Evolutionary conservation across 768 basidiomycete genomes (phyloP).

Genomic region (Calocera viscosa): DNA sequence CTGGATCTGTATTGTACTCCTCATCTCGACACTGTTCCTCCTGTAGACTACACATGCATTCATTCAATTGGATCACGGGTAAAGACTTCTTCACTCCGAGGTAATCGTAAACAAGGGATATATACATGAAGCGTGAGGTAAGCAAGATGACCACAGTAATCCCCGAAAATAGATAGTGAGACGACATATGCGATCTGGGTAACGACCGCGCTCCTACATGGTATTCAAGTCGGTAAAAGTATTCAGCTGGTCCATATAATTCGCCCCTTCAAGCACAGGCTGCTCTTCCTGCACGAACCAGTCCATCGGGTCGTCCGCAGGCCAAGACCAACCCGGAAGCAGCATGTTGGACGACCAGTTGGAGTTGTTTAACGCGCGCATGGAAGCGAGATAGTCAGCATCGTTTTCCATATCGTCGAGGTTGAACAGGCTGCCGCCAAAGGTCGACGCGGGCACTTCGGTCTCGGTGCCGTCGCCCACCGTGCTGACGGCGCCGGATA

Average conservation of each 20-base stretch:
- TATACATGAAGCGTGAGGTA: slow-evolving; percentile 6
- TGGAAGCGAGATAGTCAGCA: neutral
- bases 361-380: neutral
- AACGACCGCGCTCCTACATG: slow-evolving; percentile 4
- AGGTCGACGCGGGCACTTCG: neutral
- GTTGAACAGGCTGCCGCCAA: slow-evolving; percentile 1
- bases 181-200: neutral
- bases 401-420: slow-evolving; percentile 2
- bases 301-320: neutral
- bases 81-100: neutral
- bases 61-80: neutral
- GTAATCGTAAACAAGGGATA: neutral
- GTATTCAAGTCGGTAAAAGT: slow-evolving; percentile 2
- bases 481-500: neutral
- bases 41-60: slow-evolving; percentile 8
- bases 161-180: neutral
- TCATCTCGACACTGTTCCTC: neutral
- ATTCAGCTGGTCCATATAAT: neutral
- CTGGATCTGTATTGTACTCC: neutral
- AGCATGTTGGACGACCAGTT: slow-evolving; percentile 7
- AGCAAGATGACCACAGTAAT: neutral
- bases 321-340: slow-evolving; percentile 1
- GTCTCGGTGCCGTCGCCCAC: neutral
- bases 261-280: neutral
- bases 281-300: slow-evolving; percentile 5